Percentiles rank a stretch among this genome's conserved stretches.
Evolutionary conservation across 1,139 yeast genomes (phyloP).

Genomic region (Hanseniaspora uvarum): DNA sequence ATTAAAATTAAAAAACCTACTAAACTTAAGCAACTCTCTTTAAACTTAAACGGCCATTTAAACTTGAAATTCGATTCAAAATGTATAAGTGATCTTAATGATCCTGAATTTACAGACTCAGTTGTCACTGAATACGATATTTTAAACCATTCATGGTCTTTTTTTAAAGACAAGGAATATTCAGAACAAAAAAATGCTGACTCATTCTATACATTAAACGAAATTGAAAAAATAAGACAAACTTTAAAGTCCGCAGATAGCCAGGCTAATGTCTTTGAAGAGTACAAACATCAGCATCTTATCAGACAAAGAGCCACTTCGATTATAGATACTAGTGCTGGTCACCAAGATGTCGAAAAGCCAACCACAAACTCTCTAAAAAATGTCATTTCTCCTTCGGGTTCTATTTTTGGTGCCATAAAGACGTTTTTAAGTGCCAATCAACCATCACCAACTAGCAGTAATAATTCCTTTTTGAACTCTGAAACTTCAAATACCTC

Average conservation of each 20-base stretch:
- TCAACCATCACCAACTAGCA: slow-evolving; percentile 1
- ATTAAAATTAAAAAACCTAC: slow-evolving; percentile 63
- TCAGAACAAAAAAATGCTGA: slow-evolving; percentile 1
- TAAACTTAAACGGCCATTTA: slow-evolving; percentile 60
- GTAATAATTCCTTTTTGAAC: background rate
- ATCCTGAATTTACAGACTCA: slow-evolving; percentile 3
- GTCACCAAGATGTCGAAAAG: background rate
- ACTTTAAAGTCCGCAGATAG: background rate
- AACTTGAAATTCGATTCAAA: slow-evolving; percentile 99
- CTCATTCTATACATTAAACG: slow-evolving; percentile 6
- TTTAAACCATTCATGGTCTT: slow-evolving; percentile 84
- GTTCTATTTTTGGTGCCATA: slow-evolving; percentile 11
- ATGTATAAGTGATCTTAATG: slow-evolving; percentile 51
- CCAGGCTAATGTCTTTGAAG: background rate
- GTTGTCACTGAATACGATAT: slow-evolving; percentile 56
- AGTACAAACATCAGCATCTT: background rate
- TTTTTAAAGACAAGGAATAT: slow-evolving; percentile 41
- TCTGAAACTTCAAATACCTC: background rate
- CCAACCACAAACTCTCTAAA: slow-evolving; percentile 14
- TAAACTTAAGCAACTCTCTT: slow-evolving; percentile 57
- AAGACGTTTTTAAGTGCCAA: slow-evolving; percentile 11
- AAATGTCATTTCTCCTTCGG: background rate
- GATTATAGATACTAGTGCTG: background rate
- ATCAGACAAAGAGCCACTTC: slow-evolving; percentile 6
- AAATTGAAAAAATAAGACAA: slow-evolving; percentile 5